A percentile compares a stretch with the other conserved stretches of the same genome.
Conservation (phyloP, 352 stramenopile genomes). For the Globisporangium radiosum region DNA sequence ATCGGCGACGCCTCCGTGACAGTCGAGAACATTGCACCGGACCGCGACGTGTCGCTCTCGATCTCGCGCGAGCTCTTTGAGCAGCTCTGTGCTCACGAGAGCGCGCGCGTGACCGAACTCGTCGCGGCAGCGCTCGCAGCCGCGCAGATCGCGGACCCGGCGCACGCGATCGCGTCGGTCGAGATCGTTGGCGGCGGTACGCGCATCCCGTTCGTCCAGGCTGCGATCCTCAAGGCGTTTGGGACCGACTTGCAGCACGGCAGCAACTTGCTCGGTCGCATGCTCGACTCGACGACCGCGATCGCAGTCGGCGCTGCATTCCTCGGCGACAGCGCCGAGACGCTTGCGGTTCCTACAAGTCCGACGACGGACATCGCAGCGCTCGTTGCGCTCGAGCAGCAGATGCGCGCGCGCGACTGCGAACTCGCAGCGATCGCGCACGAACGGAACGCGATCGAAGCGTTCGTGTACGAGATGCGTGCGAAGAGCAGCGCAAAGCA, state of each 20-base stretch:
- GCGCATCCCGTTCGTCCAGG: conserved; percentile 82
- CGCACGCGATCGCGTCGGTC: conserved; percentile 46
- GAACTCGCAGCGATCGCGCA: conserved; percentile 66
- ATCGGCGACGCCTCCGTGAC: conserved; percentile 73
- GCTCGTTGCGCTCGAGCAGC: conserved; percentile 46
- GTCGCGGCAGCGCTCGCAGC: conserved; percentile 39
- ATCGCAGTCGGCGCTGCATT: conserved; percentile 77
- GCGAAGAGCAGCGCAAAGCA: conserved; percentile 66
- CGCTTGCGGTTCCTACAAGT: conserved; percentile 18
- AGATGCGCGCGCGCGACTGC: conserved; percentile 70
- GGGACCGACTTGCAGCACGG: conserved; percentile 26
- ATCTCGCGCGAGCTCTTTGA: conserved; percentile 71
- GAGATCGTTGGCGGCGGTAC: conserved; percentile 90
- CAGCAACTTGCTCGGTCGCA: conserved; percentile 58
- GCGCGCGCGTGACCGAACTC: conserved; percentile 45
- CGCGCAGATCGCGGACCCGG: conserved; percentile 22
- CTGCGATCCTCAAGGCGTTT: conserved; percentile 63
- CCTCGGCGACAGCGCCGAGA: conserved; percentile 14
- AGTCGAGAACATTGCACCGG: conserved; percentile 79
- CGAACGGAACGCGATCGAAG: conserved; percentile 87
- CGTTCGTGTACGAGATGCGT: conserved; percentile 89
- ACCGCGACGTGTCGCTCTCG: conserved; percentile 75
- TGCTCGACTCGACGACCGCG: conserved; percentile 84
- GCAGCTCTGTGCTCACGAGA: conserved; percentile 47
- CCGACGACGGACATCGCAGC: conserved; percentile 20